Base-by-base conservation (phyloP, 768 basidiomycete genomes). In the Collybia nuda region DNA sequence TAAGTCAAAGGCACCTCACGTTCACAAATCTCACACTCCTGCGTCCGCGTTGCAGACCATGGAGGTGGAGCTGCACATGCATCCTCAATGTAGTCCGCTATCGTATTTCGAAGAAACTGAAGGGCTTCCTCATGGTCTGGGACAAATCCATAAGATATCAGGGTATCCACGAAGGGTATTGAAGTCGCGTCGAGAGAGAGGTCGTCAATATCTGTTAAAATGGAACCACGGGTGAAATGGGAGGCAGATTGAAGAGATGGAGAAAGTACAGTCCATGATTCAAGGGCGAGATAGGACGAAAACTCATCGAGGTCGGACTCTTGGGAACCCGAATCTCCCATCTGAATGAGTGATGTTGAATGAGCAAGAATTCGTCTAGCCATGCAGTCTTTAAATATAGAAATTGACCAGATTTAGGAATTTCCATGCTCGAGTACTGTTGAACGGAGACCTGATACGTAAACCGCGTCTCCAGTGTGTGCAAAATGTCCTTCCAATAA, bases 21-120 rank as follows among this genome's bases (percentile, higher is more conserved):
- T 54, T 73, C 72, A 60, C 83, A 85, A 21, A 85, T 78, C 66
- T 83, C 81, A 66, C 83, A 84, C 55, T 77, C 77, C 15, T 54
- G 67, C 22, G 76, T 74, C 6, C 82, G 70, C 19, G 83, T 84
- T 11, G 70, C 65, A 11, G 69, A 70, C 82, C 81, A 84, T 6
- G 71, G 65, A 0, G 79, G 79, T 9, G 77, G 79, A 1, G 80
- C 74, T 4, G 76, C 74, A 44, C 72, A 76, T 0, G 72, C 74
- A 22, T 79, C 71, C 1, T 65, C 60, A n/a, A 78, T 46, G 54
- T 78, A 84, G 17, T 71, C 72, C 2, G 44, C 54, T 6, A 82
- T 49, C 0, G 67, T 67, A 46, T 69, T 73, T 11, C 68, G 62
- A 15, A 84, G 60, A 52, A 82, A 74, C 5, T 48, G 50, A 21